A percentile compares a stretch with the other conserved stretches of the same genome.
Evolutionary conservation across 768 basidiomycete species (phyloP).

Genomic region (Lentinula aciculospora): DNA sequence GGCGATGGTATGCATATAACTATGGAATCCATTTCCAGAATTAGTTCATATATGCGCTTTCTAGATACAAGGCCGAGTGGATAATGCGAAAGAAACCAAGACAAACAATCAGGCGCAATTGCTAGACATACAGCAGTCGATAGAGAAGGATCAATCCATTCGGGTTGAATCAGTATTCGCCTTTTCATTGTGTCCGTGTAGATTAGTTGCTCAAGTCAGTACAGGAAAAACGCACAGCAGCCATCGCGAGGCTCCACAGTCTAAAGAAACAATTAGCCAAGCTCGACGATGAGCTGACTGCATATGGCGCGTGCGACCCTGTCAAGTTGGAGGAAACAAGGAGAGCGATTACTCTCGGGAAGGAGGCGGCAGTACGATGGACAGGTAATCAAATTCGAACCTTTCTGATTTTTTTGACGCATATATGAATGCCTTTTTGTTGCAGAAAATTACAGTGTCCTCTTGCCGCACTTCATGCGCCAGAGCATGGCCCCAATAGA

Average conservation of each 20-base stretch:
- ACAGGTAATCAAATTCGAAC: conserved; percentile 71
- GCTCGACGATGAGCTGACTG: conserved; percentile 64
- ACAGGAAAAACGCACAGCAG: conserved; percentile 52
- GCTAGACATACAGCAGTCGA: conserved; percentile 37
- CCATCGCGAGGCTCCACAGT: conserved; percentile 43
- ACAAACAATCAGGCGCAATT: conserved; percentile 39
- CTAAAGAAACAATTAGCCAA: conserved; percentile 42
- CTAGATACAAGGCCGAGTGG: conserved; percentile 56
- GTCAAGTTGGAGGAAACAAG: conserved; percentile 72
- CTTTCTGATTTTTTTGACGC: neutral
- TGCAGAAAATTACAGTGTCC: conserved; percentile 65
- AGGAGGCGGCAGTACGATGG: conserved; percentile 82
- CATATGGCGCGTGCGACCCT: conserved; percentile 84
- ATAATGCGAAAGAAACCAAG: conserved; percentile 41
- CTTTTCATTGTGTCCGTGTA: neutral
- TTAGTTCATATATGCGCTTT: conserved; percentile 2
- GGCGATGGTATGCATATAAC: conserved; percentile 45
- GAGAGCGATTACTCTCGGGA: conserved; percentile 67
- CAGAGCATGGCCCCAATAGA: conserved; percentile 51
- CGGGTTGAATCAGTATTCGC: conserved; percentile 55
- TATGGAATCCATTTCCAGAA: neutral
- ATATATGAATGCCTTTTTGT: neutral
- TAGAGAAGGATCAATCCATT: conserved; percentile 45
- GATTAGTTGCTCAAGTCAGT: neutral
- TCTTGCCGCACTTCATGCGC: conserved; percentile 61